Percentiles rank a stretch among this genome's conserved stretches.
These are phyloP conservation scores for Endocalyx cinctus DNA, from an alignment of 2,329 filamentous ascomycete genomes.

Conservation along the genomic window DNA sequence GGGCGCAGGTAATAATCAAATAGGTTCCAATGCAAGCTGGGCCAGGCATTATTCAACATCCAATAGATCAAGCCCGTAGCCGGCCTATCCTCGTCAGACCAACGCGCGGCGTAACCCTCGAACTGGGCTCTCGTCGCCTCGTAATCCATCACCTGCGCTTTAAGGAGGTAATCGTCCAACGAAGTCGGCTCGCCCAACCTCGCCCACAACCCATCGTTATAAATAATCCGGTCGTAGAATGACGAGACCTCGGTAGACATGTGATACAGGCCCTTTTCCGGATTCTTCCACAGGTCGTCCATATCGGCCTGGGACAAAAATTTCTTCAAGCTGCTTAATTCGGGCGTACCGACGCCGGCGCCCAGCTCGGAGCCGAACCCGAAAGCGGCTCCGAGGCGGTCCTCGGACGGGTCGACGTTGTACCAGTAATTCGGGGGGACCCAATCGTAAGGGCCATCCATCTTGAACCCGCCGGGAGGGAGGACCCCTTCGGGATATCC, in stretches of 20 bases:
- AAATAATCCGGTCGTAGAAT: conserved; percentile 53
- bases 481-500: conserved; percentile 48
- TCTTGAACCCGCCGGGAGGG: conserved; percentile 58
- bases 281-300: conserved; percentile 51
- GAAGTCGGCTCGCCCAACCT: conserved; percentile 48
- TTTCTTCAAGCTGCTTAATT: conserved; percentile 45
- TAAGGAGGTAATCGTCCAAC: conserved; percentile 54
- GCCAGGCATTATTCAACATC: conserved; percentile 65
- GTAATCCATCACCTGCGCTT: conserved; percentile 59
- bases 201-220: conserved; percentile 49
- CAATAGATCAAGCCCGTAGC: conserved; percentile 62
- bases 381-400: conserved; percentile 51
- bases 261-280: conserved; percentile 51
- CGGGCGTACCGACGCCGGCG: conserved; percentile 58
- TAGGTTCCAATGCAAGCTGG: conserved; percentile 59
- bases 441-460: conserved; percentile 64
- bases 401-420: conserved; percentile 31
- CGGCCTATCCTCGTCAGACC: conserved; percentile 43
- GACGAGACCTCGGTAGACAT: conserved; percentile 52
- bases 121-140: conserved; percentile 58
- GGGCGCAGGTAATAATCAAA: conserved; percentile 60
- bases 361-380: conserved; percentile 62
- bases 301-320: conserved; percentile 50
- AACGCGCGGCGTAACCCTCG: conserved; percentile 50
- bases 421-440: conserved; percentile 63